Evolutionary conservation across 352 stramenopile species (phyloP), one percentile per base, ranked within the genome.

Genomic region (Thraustotheca clavata): DNA sequence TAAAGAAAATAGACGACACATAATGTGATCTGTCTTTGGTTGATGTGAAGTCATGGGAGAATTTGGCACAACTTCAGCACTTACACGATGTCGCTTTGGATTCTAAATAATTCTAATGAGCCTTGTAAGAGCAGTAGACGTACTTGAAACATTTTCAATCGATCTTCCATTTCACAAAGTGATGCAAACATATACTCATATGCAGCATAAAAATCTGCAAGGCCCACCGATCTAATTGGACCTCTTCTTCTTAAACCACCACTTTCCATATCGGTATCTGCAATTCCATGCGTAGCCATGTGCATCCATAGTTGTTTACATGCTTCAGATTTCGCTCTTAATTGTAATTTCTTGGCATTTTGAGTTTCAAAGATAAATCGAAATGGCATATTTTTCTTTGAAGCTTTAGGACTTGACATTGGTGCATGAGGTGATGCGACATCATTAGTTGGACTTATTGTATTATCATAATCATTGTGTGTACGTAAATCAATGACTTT

Each of bases 291-390:
- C 32, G 77, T 75, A 5, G 84, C 82, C 60, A 88, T 78, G 63
- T 91, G 80, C 32, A 94, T 79, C 84, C 84, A 94, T 40, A 83
- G 68, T 69, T 88, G 80, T 62, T 91, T 91, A 54, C 71, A 82
- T 16, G 84, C 82, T 59, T 89, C 80, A 24, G 80, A 91, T 61
- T 88, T 91, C 24, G 84, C 89, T 41, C 84, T 82, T 67, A 94
- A 91, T 55, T 94, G 82, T 57, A 94, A 72, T 49, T 94, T 82
- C 57, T 94, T 83, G 66, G 80, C 81, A 67, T 91, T 90, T 27
- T 89, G 76, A 0, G 82, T 94, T 59, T 87, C 79, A 12, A 94
- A 63, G 20, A 82, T 88, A 70, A 94, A 94, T 1, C 84, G 76
- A 67, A 91, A 94, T 16, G 57, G 57, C 38, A 48, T 46, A 46